Percentiles rank a stretch among this genome's conserved stretches.
Evolutionary conservation across 306 rosid genomes (phyloP).

Genomic region (Albizia julibrissin): DNA sequence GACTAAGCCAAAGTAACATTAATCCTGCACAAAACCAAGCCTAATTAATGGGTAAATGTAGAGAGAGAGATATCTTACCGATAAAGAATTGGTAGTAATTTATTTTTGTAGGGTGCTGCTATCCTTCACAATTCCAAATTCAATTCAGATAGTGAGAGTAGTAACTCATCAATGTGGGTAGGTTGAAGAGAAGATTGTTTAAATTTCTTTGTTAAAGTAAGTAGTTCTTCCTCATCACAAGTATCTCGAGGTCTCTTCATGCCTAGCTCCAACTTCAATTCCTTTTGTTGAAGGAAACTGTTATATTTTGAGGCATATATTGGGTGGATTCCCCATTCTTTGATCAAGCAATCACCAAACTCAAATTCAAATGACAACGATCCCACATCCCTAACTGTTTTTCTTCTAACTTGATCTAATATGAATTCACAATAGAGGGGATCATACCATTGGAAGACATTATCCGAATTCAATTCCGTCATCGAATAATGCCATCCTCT

Average conservation of each 20-base stretch:
- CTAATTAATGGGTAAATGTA: background rate
- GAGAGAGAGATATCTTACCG: background rate
- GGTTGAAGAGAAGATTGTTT: background rate
- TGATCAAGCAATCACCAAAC: background rate
- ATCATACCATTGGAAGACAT: constrained; percentile 34
- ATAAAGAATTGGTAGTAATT: background rate
- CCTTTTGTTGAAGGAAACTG: background rate
- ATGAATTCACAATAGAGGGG: constrained; percentile 22
- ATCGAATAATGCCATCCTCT: background rate
- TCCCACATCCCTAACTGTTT: background rate
- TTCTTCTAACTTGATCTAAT: background rate
- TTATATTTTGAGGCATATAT: constrained; percentile 1
- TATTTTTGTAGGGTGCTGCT: background rate
- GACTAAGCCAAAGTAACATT: too few relatives aligned
- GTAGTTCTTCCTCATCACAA: background rate
- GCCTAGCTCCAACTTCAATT: background rate
- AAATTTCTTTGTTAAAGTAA: background rate
- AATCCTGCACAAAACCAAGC: background rate
- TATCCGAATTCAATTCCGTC: background rate
- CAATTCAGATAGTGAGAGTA: background rate
- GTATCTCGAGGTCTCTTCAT: background rate
- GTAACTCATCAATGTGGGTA: background rate
- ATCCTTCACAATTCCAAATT: background rate
- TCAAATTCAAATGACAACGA: background rate
- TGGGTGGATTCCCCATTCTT: background rate